Evolutionary conservation across 768 basidiomycete genomes (phyloP), one percentile per base, ranked within the genome.

Genomic region (Suillus spraguei): DNA sequence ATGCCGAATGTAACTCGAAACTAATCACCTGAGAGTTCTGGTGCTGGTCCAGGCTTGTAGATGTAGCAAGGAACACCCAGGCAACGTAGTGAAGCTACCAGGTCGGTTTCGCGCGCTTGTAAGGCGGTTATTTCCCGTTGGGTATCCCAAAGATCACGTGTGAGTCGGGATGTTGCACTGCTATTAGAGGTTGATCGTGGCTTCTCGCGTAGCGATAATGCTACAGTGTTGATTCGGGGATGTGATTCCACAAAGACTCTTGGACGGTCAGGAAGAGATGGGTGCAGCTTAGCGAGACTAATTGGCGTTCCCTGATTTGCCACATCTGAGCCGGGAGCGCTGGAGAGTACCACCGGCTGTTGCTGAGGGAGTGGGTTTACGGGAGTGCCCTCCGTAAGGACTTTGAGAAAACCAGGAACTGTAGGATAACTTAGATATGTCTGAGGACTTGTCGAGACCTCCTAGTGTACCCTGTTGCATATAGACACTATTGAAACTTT

Each of bases 41-140:
- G 28, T 5, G 32, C 32, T 53, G 0, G 32, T n/a, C 52, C 32
- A 20, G 32, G 20, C 4, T 33, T 33, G 20, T 33, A 10, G 32
- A 33, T 53, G 9, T 53, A 33, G 20, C 3, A 20, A 33, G 52
- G 52, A 35, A 33, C 52, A 13, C n/a, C 20, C 20, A 53, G 11
- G 6, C 11, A 5, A 10, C 52, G 10, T 17, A 53, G 33, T 53
- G 52, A 53, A 33, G 52, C 52, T 53, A 53, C 10, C 5, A 53
- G 52, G 17, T 53, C 32, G 32, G 20, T 53, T 53, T 53, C 52
- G 52, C 52, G 52, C 20, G 17, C 52, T 33, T 67, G 66, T 22
- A 74, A 49, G 13, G 66, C 69, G 13, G 63, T 64, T 38, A 76
- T 41, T 36, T 71, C 65, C 28, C 65, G 63, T 2, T 74, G 72